A percentile compares a stretch with the other conserved stretches of the same genome.
phyloP scores from a whole-genome alignment of 1,139 yeast species.

The Entelexis paramagnoliae region DNA sequence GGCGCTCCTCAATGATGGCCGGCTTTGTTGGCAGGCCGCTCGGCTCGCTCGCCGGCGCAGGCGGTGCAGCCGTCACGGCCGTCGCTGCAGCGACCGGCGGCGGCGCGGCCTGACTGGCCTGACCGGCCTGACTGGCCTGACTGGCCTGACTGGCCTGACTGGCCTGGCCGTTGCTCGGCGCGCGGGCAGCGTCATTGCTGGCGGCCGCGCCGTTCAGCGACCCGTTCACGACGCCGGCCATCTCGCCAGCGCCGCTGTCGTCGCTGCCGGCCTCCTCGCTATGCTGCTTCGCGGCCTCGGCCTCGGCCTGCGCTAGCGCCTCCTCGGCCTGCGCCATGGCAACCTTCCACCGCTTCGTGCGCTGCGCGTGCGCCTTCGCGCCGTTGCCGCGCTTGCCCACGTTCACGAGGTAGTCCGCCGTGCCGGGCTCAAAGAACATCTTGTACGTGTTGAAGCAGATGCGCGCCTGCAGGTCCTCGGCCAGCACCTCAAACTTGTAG shows the following conservation, averaged over 20 bases:
- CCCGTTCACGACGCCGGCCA: conserved; percentile 28
- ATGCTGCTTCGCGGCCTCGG: conserved; percentile 19
- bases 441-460: conserved; percentile 71
- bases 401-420: conserved; percentile 57
- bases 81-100: too few relatives aligned
- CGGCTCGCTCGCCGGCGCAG: not conserved
- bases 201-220: conserved; percentile 22
- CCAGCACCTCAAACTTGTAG: conserved; percentile 35
- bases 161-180: not conserved
- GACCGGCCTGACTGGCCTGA: not conserved
- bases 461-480: conserved; percentile 69
- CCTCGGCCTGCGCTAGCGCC: conserved; percentile 28
- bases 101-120: not conserved
- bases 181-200: not conserved
- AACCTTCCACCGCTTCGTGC: conserved; percentile 23
- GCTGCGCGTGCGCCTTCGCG: conserved; percentile 19
- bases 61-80: too few relatives aligned
- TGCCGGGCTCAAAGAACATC: conserved; percentile 69
- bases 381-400: conserved; percentile 8
- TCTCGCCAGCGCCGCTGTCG: conserved; percentile 19
- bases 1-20: conserved; percentile 2
- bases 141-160: not conserved
- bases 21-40: not conserved
- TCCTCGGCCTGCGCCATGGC: conserved; percentile 18
- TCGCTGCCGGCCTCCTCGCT: not conserved